Evolutionary conservation across 2,329 filamentous ascomycete species (phyloP).

Genomic region (Paracoccidioides lutzii): DNA sequence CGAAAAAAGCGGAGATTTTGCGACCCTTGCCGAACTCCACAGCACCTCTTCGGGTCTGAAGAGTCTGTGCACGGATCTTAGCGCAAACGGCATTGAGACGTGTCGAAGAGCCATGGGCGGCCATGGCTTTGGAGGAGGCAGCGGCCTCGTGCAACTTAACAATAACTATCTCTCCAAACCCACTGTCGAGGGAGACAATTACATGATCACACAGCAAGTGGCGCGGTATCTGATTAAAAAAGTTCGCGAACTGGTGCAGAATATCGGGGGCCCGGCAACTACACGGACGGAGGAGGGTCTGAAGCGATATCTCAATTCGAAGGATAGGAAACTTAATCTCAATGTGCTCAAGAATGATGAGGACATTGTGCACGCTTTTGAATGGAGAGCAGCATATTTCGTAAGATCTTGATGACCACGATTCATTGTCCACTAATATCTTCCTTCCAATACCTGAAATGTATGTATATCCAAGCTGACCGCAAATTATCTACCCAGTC

Average conservation of each 20-base stretch:
- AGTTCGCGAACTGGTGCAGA: constrained; percentile 29
- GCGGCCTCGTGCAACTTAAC: constrained; percentile 41
- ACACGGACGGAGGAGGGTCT: constrained; percentile 7
- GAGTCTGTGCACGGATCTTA: constrained; percentile 40
- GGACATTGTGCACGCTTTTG: constrained; percentile 33
- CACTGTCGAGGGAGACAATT: constrained; percentile 45
- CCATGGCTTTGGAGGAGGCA: constrained; percentile 41
- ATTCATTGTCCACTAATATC: not conserved
- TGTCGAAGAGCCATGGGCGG: constrained; percentile 42
- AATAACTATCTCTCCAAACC: constrained; percentile 40
- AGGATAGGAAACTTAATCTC: constrained; percentile 15
- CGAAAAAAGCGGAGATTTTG: constrained; percentile 37
- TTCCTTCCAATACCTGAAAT: not conserved
- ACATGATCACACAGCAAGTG: constrained; percentile 45
- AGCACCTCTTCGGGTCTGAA: constrained; percentile 43
- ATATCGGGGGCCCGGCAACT: not conserved
- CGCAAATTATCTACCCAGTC: not conserved
- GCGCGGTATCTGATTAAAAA: constrained; percentile 41
- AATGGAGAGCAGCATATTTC: constrained; percentile 33
- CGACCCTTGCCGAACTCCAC: constrained; percentile 38
- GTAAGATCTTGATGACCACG: constrained; percentile 5
- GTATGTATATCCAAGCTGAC: not conserved
- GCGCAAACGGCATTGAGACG: constrained; percentile 42
- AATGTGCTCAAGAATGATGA: constrained; percentile 24
- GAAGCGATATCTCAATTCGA: constrained; percentile 21